Evolutionary conservation across 768 basidiomycete genomes (phyloP).

Genomic region (Pulveroboletus ravenelii): DNA sequence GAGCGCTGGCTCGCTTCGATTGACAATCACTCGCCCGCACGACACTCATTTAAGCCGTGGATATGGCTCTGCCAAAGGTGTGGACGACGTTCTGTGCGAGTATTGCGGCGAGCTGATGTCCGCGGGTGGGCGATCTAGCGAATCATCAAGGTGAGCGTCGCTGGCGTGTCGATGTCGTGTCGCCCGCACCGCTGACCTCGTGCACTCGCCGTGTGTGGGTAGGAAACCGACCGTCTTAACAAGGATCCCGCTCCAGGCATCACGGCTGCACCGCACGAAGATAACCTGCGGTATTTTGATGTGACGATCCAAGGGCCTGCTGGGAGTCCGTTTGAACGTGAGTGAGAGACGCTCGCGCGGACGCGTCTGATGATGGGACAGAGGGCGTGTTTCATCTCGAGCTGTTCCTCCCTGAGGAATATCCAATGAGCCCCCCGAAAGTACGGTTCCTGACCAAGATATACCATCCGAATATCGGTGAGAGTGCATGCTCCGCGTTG

Average conservation of each 20-base stretch:
- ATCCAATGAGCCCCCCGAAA: constrained; percentile 99
- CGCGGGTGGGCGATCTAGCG: constrained; percentile 32
- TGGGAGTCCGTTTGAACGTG: constrained; percentile 88
- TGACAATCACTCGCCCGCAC: constrained; percentile 15
- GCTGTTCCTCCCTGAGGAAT: constrained; percentile 96
- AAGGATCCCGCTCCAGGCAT: constrained; percentile 98
- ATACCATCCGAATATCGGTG: constrained; percentile 99
- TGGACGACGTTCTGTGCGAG: neutral
- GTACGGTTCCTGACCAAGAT: constrained; percentile 97
- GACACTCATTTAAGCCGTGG: constrained; percentile 11
- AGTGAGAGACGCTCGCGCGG: constrained; percentile 23
- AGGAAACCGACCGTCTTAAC: constrained; percentile 98
- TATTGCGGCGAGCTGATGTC: constrained; percentile 1
- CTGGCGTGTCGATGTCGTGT: constrained; percentile 14
- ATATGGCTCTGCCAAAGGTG: constrained; percentile 37
- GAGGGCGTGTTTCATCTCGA: constrained; percentile 95
- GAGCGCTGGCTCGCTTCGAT: constrained; percentile 4
- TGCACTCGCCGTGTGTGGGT: constrained; percentile 11
- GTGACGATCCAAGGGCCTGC: constrained; percentile 94
- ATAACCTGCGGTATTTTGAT: constrained; percentile 98
- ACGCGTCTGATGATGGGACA: constrained; percentile 29
- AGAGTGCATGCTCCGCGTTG: constrained; percentile 45
- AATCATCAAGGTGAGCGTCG: constrained; percentile 45
- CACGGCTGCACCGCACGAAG: constrained; percentile 90
- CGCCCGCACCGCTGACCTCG: constrained; percentile 18